A percentile compares a stretch with the other conserved stretches of the same genome.
These are phyloP conservation scores for Mayamaea pseudoterrestris DNA, from an alignment of 108 stramenopile genomes.

Conservation along the genomic window DNA sequence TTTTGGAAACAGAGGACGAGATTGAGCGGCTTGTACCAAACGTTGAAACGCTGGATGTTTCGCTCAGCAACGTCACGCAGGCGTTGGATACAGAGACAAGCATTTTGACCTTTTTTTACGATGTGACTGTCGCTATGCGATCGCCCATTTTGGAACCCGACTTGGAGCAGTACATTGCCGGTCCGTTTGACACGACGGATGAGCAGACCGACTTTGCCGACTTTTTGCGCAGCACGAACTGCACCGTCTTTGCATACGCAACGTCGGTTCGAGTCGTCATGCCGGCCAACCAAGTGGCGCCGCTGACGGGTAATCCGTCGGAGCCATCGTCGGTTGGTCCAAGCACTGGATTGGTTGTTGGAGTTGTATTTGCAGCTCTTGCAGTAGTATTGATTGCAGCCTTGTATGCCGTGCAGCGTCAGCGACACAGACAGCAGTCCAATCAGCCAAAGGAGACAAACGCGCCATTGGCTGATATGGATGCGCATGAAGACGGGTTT, in stretches of 20 bases:
- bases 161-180: constrained; percentile 1
- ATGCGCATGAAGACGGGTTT: background rate
- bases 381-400: constrained; percentile 7
- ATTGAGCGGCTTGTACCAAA: background rate
- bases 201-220: constrained; percentile 11
- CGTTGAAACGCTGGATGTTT: constrained; percentile 3
- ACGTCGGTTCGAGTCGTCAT: constrained; percentile 5
- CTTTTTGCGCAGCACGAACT: constrained; percentile 4
- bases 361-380: background rate
- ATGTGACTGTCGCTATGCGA: background rate
- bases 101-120: background rate
- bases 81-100: background rate
- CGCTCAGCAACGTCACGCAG: background rate
- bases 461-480: constrained; percentile 1
- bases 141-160: background rate
- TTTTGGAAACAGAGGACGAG: background rate
- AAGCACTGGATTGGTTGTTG: constrained; percentile 18
- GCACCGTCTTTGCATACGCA: background rate
- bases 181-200: constrained; percentile 13
- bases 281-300: background rate
- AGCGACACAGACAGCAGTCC: background rate
- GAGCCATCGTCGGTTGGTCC: constrained; percentile 20
- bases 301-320: background rate
- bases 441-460: background rate
- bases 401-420: background rate